Evolutionary conservation across 1,139 yeast species (phyloP).

Genomic region (Saccharomyces uvarum): DNA sequence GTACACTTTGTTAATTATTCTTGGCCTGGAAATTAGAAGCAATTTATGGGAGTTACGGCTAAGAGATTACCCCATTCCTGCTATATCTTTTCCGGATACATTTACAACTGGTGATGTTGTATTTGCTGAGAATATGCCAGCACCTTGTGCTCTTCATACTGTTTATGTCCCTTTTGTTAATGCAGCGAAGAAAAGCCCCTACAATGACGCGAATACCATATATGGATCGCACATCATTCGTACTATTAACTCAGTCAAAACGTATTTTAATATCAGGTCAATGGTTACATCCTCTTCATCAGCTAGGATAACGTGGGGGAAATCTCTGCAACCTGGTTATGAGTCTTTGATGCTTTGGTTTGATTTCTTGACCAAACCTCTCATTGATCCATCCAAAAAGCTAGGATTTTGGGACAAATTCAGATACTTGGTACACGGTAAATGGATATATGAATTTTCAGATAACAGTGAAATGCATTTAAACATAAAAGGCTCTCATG

Average conservation of each 20-base stretch:
- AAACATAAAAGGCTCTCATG: constrained; percentile 47
- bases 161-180: constrained; percentile 54
- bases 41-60: constrained; percentile 46
- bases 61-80: constrained; percentile 54
- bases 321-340: constrained; percentile 68
- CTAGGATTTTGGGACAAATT: constrained; percentile 72
- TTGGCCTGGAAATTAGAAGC: constrained; percentile 36
- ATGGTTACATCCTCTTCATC: constrained; percentile 48
- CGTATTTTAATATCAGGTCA: constrained; percentile 53
- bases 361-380: constrained; percentile 71
- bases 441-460: constrained; percentile 38
- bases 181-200: constrained; percentile 20
- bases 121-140: constrained; percentile 44
- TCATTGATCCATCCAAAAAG: constrained; percentile 70
- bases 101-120: constrained; percentile 41
- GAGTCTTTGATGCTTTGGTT: constrained; percentile 69
- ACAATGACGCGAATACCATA: constrained; percentile 41
- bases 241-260: constrained; percentile 50
- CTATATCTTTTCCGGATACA: constrained; percentile 36
- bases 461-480: constrained; percentile 26
- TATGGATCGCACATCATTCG: constrained; percentile 54
- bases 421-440: constrained; percentile 47
- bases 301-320: constrained; percentile 76
- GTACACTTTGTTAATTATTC: constrained; percentile 59
- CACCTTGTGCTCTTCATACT: constrained; percentile 40